Percentiles rank a stretch among this genome's conserved stretches.
Conservation (phyloP, 2,329 filamentous ascomycete genomes). For the Malbranchea zuffiana region DNA sequence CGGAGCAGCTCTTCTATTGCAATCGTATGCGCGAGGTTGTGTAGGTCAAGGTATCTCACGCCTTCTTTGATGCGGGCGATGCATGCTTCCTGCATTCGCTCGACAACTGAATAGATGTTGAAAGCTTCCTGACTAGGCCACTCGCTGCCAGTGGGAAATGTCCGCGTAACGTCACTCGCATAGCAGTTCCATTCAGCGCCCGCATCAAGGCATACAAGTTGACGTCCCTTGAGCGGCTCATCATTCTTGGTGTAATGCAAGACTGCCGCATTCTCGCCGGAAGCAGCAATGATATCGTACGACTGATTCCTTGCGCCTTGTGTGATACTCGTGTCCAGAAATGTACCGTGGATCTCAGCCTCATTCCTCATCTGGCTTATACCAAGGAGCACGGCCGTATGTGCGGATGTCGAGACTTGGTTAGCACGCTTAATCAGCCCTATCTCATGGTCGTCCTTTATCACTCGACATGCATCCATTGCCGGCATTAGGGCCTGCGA, state of each 20-base stretch:
- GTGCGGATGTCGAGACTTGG: conserved; percentile 55
- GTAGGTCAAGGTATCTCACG: conserved; percentile 69
- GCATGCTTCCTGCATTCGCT: conserved; percentile 74
- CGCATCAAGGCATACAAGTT: conserved; percentile 74
- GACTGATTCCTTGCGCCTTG: conserved; percentile 71
- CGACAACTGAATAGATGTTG: conserved; percentile 70
- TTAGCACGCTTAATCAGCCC: conserved; percentile 64
- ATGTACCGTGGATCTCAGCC: conserved; percentile 69
- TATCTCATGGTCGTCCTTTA: conserved; percentile 67
- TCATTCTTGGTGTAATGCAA: conserved; percentile 81
- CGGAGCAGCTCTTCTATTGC: conserved; percentile 68
- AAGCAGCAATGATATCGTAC: conserved; percentile 77
- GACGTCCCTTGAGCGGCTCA: conserved; percentile 56
- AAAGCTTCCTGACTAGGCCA: conserved; percentile 52
- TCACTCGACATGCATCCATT: conserved; percentile 56
- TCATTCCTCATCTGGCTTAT: conserved; percentile 62
- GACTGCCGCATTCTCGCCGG: conserved; percentile 68
- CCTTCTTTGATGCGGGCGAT: conserved; percentile 63
- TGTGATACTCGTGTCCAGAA: conserved; percentile 64
- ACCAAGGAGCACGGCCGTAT: conserved; percentile 50
- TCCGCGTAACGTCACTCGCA: conserved; percentile 66
- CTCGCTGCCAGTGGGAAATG: conserved; percentile 67
- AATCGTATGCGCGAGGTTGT: conserved; percentile 66
- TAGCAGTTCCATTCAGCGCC: conserved; percentile 68
- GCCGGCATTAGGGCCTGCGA: conserved; percentile 33